Evolutionary conservation across 768 basidiomycete species (phyloP).

Genomic region (Termitomyces sp.): DNA sequence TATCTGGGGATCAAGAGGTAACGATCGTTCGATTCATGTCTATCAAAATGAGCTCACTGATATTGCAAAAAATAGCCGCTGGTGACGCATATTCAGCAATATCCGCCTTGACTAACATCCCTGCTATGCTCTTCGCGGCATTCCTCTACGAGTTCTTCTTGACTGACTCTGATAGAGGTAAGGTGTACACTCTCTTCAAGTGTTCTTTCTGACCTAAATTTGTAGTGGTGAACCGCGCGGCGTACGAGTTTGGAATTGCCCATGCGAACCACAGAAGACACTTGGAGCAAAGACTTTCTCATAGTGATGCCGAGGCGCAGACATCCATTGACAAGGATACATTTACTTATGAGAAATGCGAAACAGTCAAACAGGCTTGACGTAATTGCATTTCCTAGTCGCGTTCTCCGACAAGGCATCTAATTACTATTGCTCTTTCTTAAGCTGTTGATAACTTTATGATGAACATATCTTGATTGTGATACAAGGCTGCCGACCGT

Average conservation of each 20-base stretch:
- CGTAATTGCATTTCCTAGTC: background rate
- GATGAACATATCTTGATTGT: background rate
- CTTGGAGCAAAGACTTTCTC: background rate
- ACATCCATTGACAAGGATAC: conserved; percentile 1
- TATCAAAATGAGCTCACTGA: background rate
- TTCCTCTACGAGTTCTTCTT: conserved; percentile 53
- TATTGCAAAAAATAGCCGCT: conserved; percentile 24
- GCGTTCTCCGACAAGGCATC: background rate
- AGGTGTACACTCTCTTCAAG: background rate
- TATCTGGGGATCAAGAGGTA: conserved; percentile 49
- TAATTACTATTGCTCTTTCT: background rate
- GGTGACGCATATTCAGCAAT: conserved; percentile 58
- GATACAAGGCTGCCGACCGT: background rate
- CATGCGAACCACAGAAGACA: conserved; percentile 12
- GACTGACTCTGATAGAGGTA: conserved; percentile 53
- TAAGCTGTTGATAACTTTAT: background rate
- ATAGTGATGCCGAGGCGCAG: conserved; percentile 2
- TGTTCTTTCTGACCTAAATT: background rate
- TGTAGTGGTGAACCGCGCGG: conserved; percentile 11
- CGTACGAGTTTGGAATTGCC: conserved; percentile 8
- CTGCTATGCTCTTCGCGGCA: conserved; percentile 51
- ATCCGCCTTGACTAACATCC: conserved; percentile 60
- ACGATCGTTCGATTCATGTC: conserved; percentile 9
- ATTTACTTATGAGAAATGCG: conserved; percentile 5
- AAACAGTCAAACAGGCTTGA: conserved; percentile 2